Base-by-base conservation (phyloP, 1,139 yeast species). In the Wickerhamomyces sp. region DNA sequence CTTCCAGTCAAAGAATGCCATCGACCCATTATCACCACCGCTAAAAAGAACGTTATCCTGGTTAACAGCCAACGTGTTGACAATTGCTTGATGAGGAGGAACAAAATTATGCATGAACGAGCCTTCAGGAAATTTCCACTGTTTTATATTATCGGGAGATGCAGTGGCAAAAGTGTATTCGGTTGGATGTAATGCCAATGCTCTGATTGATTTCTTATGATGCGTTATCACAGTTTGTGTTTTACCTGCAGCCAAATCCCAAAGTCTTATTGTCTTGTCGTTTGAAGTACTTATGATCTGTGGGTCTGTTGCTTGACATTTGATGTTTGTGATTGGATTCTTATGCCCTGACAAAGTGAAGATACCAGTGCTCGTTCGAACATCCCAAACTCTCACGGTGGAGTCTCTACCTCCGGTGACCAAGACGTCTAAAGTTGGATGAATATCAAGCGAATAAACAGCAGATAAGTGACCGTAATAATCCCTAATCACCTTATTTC, bases 381-480 rank as follows among this genome's bases (percentile, higher is more conserved):
- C 80, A 58, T 93, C 99, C 99, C 99, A 93, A 4, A 87, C 81
- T 38, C 95, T 64, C 0, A 89, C 82, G 0, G 84, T 84, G 6
- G 89, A 72, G 57, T 93, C 99, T 39, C 95, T 66, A 11, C 97
- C 95, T 4, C 91, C 97, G 4, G 95, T 83, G 14, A 83, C 84
- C n/a, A 93, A 62, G 11, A 91, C 58, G 51, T 89, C 95, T 26
- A 89, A 61, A 6, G 87, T 86, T 0, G 97, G 97, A 56, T 89
- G 97, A 16, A 88, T 58, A 36, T 79, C 88, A 35, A 88, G 68
- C 1, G 94, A 69, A 53, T 86, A 88, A 2, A 93, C 86, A 4
- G 96, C 95, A 16, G 95, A 86, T 20, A 87, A 69, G 60, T 91
- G 98, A 5, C 98, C 99, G 58, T 89, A 94, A 56, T 86, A 93